Conservation (phyloP, 345 rosid genomes). For the Luvunga scandens region DNA sequence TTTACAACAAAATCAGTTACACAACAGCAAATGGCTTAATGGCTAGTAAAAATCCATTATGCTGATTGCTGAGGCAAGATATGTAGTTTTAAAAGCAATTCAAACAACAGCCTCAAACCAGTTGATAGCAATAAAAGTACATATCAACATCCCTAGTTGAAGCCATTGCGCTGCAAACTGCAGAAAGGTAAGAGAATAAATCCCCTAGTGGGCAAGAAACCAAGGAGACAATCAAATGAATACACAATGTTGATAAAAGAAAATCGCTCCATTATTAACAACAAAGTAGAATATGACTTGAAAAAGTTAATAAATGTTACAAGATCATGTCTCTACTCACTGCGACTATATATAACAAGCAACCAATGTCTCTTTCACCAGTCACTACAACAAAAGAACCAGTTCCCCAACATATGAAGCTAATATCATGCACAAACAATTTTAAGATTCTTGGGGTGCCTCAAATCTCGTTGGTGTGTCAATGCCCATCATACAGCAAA, state of each 20-base stretch:
- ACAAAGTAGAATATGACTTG: slow-evolving; percentile 1
- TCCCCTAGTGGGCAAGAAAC: background rate
- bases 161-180: background rate
- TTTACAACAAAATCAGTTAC: background rate
- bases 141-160: background rate
- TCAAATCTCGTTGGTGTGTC: slow-evolving; percentile 94
- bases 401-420: slow-evolving; percentile 11
- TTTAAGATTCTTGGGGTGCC: slow-evolving; percentile 86
- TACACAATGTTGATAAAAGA: background rate
- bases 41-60: no score
- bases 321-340: slow-evolving; percentile 10
- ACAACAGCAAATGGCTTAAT: background rate
- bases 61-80: background rate
- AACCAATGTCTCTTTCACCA: slow-evolving; percentile 25
- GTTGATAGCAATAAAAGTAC: background rate
- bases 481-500: slow-evolving; percentile 97
- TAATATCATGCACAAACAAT: slow-evolving; percentile 15
- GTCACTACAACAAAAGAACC: slow-evolving; percentile 12
- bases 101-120: background rate
- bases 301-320: slow-evolving; percentile 12
- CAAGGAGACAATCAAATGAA: background rate
- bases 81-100: background rate
- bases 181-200: background rate
- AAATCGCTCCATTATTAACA: slow-evolving; percentile 19
- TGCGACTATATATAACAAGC: slow-evolving; percentile 29